These are phyloP conservation scores for Cornus suecica DNA, from an alignment of 148 eudicot species.

Conservation along the genomic window DNA sequence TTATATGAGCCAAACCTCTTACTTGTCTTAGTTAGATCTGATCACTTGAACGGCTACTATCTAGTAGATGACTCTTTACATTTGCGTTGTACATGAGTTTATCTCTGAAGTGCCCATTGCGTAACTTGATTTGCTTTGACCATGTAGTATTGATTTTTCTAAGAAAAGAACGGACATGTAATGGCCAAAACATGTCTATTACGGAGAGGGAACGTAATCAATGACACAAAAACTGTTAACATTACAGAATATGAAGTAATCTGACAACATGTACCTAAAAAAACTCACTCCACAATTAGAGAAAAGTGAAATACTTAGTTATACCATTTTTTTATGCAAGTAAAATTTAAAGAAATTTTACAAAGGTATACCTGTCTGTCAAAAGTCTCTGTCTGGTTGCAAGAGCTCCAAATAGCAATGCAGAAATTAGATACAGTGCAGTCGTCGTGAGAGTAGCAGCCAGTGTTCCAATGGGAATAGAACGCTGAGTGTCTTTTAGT, in stretches of 20 bases:
- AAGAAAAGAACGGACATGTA: neutral
- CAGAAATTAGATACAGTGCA: conserved; percentile 68
- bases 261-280: neutral
- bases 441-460: conserved; percentile 85
- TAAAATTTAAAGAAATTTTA: neutral
- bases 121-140: neutral
- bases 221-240: neutral
- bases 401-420: conserved; percentile 83
- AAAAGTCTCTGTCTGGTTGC: conserved; percentile 92
- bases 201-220: neutral
- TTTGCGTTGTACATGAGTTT: neutral
- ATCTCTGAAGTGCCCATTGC: neutral
- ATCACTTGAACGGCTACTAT: neutral
- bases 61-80: neutral
- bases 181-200: neutral
- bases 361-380: conserved; percentile 74
- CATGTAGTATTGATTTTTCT: neutral
- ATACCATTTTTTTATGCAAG: neutral
- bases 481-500: conserved; percentile 90
- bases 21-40: neutral
- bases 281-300: neutral
- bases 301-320: neutral
- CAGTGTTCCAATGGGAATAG: conserved; percentile 93
- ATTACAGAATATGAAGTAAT: neutral
- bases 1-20: neutral